phyloP scores from a whole-genome alignment of 2,329 filamentous ascomycete species.

The Gliomastix tumulicola region DNA sequence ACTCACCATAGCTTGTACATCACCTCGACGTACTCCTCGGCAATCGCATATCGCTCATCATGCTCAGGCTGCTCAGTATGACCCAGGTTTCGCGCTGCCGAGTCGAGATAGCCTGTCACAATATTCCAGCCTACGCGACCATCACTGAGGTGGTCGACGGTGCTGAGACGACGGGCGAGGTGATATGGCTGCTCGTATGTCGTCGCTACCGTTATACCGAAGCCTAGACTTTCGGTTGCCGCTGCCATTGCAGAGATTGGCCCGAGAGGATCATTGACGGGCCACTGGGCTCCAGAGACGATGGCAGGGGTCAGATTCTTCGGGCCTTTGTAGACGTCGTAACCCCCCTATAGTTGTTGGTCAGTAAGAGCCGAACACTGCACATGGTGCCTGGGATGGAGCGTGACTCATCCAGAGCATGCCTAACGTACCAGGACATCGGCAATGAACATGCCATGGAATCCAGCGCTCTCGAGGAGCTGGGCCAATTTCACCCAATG shows the following conservation, averaged over 20 bases:
- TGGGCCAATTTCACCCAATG: conserved; percentile 56
- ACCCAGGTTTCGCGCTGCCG: conserved; percentile 55
- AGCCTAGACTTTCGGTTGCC: conserved; percentile 58
- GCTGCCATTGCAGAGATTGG: conserved; percentile 62
- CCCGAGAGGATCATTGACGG: conserved; percentile 59
- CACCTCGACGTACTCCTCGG: conserved; percentile 6
- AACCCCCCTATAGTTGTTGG: no score
- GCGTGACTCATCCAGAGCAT: conserved; percentile 29
- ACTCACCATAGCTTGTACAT: conserved; percentile 31
- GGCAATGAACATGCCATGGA: conserved; percentile 59
- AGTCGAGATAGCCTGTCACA: conserved; percentile 61
- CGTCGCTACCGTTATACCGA: conserved; percentile 61
- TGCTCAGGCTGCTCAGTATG: conserved; percentile 34
- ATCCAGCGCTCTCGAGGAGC: conserved; percentile 37
- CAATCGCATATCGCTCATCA: conserved; percentile 7
- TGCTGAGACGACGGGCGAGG: conserved; percentile 56
- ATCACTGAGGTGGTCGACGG: conserved; percentile 57
- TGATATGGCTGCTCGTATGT: conserved; percentile 66
- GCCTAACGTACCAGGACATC: conserved; percentile 44
- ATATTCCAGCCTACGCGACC: conserved; percentile 52
- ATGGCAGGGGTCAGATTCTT: conserved; percentile 44
- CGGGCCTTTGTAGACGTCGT: conserved; percentile 62
- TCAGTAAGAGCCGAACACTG: no score
- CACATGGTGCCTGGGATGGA: no score
- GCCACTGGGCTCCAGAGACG: conserved; percentile 59